These are phyloP conservation scores for Penicillium silybi DNA, from an alignment of 495 filamentous ascomycete genomes.

Conservation along the genomic window DNA sequence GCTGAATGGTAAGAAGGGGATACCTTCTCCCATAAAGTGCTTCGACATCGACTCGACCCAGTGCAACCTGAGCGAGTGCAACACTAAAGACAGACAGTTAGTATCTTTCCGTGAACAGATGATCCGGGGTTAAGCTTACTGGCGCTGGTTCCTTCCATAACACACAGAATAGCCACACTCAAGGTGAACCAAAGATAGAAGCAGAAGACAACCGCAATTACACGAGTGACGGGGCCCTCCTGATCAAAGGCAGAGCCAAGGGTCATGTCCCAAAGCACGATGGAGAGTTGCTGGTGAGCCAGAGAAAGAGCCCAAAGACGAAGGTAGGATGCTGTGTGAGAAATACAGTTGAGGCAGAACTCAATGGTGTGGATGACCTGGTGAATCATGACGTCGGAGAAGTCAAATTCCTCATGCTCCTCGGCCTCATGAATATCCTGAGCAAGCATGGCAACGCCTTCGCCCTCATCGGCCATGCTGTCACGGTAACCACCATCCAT, in stretches of 20 bases:
- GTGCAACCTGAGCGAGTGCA: conserved; percentile 91
- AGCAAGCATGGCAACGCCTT: conserved; percentile 87
- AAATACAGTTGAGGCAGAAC: conserved; percentile 98
- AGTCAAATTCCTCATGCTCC: conserved; percentile 94
- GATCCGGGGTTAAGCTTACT: conserved; percentile 26
- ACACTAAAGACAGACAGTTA: conserved; percentile 39
- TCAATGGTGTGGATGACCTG: conserved; percentile 99
- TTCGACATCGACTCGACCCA: conserved; percentile 99
- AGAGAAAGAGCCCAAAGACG: conserved; percentile 97
- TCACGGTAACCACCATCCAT: conserved; percentile 53
- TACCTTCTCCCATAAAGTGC: conserved; percentile 93
- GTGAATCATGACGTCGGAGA: conserved; percentile 94
- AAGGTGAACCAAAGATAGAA: conserved; percentile 89
- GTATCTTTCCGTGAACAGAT: background rate
- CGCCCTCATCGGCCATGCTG: conserved; percentile 75
- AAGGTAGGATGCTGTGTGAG: conserved; percentile 97
- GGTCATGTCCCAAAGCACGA: conserved; percentile 97
- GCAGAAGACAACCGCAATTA: conserved; percentile 70
- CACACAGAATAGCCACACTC: conserved; percentile 67
- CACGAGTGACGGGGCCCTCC: conserved; percentile 60
- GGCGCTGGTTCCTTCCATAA: conserved; percentile 84
- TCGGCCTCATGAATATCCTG: conserved; percentile 71
- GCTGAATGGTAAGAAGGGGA: conserved; percentile 88
- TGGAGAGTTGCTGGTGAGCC: conserved; percentile 94
- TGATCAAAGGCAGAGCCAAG: conserved; percentile 65